A percentile compares a stretch with the other conserved stretches of the same genome.
Conservation (phyloP, 2,329 filamentous ascomycete species). For the Calonectria pseudoreteaudii region DNA sequence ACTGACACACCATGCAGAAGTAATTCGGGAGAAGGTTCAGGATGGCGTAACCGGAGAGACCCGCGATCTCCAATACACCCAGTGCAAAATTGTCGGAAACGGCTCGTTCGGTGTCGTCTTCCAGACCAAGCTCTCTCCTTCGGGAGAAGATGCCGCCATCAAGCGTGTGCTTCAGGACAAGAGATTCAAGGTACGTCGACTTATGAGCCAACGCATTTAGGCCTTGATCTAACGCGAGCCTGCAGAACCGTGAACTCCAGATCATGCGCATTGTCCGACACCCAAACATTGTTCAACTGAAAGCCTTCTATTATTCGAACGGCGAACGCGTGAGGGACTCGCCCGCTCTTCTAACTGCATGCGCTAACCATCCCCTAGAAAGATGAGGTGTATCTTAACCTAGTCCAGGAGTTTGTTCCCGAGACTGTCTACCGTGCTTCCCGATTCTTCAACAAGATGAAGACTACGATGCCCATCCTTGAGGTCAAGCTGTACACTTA, state of each 20-base stretch:
- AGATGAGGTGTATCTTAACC: slow-evolving; percentile 98
- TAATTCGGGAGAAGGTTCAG: slow-evolving; percentile 98
- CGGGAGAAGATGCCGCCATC: slow-evolving; percentile 97
- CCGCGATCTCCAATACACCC: slow-evolving; percentile 96
- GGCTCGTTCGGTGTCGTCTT: slow-evolving; percentile 99
- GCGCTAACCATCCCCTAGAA: slow-evolving; percentile 66
- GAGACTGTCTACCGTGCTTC: slow-evolving; percentile 99
- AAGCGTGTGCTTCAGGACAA: slow-evolving; percentile 99
- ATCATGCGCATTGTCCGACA: slow-evolving; percentile 99
- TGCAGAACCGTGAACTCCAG: slow-evolving; percentile 97
- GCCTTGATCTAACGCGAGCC: slow-evolving; percentile 29
- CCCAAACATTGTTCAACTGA: slow-evolving; percentile 98
- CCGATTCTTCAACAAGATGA: slow-evolving; percentile 99
- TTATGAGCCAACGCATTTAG: not conserved
- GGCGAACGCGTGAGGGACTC: slow-evolving; percentile 83
- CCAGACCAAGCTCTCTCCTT: slow-evolving; percentile 98
- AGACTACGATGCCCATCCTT: slow-evolving; percentile 98
- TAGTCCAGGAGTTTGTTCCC: slow-evolving; percentile 97
- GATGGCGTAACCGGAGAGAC: slow-evolving; percentile 98
- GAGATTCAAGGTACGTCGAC: slow-evolving; percentile 87
- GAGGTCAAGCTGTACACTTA: slow-evolving; percentile 99
- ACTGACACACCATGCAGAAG: slow-evolving; percentile 70
- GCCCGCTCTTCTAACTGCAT: not conserved
- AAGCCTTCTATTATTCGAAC: slow-evolving; percentile 99
- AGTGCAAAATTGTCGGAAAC: slow-evolving; percentile 99